Percentiles rank a stretch among this genome's conserved stretches.
Conservation (phyloP, 1,139 yeast genomes). For the Scheffersomyces stambukii region DNA sequence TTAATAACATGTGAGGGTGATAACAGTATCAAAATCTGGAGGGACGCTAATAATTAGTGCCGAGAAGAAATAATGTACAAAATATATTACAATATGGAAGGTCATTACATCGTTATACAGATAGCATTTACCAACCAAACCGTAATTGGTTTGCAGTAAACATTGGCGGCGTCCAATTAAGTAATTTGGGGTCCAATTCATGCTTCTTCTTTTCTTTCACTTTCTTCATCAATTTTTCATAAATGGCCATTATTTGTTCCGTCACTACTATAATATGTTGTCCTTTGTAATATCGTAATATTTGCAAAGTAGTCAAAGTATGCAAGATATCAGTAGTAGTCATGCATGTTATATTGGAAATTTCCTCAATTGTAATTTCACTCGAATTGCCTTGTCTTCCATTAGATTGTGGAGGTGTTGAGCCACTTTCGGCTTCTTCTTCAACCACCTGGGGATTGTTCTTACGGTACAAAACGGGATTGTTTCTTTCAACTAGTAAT, state of each 20-base stretch:
- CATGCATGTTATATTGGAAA: slow-evolving; percentile 84
- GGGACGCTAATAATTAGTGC: slow-evolving; percentile 34
- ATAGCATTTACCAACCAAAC: slow-evolving; percentile 75
- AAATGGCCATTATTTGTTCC: slow-evolving; percentile 73
- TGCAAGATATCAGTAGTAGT: slow-evolving; percentile 94
- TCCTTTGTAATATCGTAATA: slow-evolving; percentile 89
- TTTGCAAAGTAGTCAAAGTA: slow-evolving; percentile 85
- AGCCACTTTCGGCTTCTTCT: slow-evolving; percentile 23
- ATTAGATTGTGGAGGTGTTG: slow-evolving; percentile 15
- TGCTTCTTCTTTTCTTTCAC: slow-evolving; percentile 66
- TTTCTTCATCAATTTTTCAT: slow-evolving; percentile 63
- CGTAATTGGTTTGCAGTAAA: slow-evolving; percentile 94
- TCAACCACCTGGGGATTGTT: slow-evolving; percentile 34
- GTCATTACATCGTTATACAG: no score
- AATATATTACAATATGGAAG: no score
- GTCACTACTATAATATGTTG: slow-evolving; percentile 92
- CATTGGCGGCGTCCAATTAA: slow-evolving; percentile 93
- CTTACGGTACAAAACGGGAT: slow-evolving; percentile 35
- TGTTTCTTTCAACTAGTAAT: slow-evolving; percentile 60
- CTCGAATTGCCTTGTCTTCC: no score
- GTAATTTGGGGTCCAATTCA: slow-evolving; percentile 64
- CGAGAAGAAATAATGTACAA: slow-evolving; percentile 1
- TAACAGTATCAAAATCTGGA: slow-evolving; percentile 86
- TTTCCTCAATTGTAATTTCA: slow-evolving; percentile 90
- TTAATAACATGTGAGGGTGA: slow-evolving; percentile 87